Base-by-base conservation (phyloP, 352 stramenopile species). In the Phytophthora hibernalis region DNA sequence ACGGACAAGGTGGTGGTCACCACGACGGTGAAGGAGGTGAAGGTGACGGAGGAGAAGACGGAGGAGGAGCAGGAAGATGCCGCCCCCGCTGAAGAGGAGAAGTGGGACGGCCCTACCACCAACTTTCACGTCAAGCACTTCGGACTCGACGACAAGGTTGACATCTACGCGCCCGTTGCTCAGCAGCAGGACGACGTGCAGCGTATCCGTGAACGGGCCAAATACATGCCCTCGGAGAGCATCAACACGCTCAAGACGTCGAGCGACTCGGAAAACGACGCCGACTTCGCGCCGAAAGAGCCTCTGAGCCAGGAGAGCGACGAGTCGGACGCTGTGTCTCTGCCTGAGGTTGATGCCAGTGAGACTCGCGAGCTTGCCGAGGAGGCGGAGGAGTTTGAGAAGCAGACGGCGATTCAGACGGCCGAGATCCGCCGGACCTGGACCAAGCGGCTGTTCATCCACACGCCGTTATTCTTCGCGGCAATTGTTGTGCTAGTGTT, bases 51-150 rank as follows among this genome's bases (percentile, higher is more conserved):
- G 31, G 21, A 45, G 16, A 26, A 21, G 12, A 44, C 33, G 26
- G 49, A 60, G 62, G 48, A 11, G 20, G 45, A 65, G 1, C 60
- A 60, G 16, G 54, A 60, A 5, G 54, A 64, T 7, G 56, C 31
- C 16, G 44, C 44, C 9, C 15, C 31, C 9, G 26, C 8, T 51
- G 65, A 65, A 38, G 40, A 59, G 5, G 57, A 50, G 10, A 53
- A 83, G 8, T 87, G 76, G 77, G 72, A 76, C 12, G 74, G 78
- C 48, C 83, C 86, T 9, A 79, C 73, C 18, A 92, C 86, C 16
- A 91, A 89, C 63, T 94, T 91, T 65, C 86, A 94, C 54, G 61
- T 91, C 11, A 92, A 92, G 69, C 83, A 92, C 42, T 47, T 94
- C n/a, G 83, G 86, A 16, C 68, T 92, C 28, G 70, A 87, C 44